A percentile compares a stretch with the other conserved stretches of the same genome.
phyloP scores from a whole-genome alignment of 352 stramenopile species.

The Pythium sp. region DNA sequence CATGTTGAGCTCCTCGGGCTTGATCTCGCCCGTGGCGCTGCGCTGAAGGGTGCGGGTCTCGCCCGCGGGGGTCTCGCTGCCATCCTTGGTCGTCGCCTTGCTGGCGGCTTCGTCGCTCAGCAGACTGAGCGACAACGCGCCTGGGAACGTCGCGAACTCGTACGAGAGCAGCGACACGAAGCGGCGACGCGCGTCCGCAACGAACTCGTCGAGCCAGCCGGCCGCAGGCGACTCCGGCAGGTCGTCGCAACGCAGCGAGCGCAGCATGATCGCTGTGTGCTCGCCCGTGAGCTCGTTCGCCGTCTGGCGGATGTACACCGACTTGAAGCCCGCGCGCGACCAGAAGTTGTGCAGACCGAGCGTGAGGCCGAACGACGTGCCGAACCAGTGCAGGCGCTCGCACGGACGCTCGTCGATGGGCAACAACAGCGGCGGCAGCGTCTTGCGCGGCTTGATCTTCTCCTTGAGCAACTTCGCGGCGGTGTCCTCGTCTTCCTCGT shows the following conservation, averaged over 20 bases:
- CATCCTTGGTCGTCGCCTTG: conserved; percentile 21
- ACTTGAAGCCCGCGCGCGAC: conserved; percentile 90
- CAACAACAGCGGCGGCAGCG: conserved; percentile 95
- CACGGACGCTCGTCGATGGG: conserved; percentile 92
- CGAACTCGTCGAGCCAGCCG: conserved; percentile 94
- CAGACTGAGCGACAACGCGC: conserved; percentile 90
- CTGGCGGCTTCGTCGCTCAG: conserved; percentile 59
- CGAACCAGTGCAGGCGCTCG: conserved; percentile 97
- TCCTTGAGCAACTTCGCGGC: conserved; percentile 62
- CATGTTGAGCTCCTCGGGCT: conserved; percentile 87
- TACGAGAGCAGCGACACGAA: conserved; percentile 94
- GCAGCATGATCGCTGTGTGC: conserved; percentile 94
- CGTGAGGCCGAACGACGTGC: conserved; percentile 98
- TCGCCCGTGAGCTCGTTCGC: conserved; percentile 99
- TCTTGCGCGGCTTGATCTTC: conserved; percentile 95
- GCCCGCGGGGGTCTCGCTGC: conserved; percentile 14
- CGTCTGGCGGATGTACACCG: conserved; percentile 98
- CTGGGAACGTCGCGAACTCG: conserved; percentile 90
- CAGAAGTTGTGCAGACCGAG: conserved; percentile 97
- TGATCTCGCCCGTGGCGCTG: conserved; percentile 78
- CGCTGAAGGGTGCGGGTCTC: conserved; percentile 42
- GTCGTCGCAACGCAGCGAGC: conserved; percentile 70
- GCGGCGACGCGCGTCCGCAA: conserved; percentile 91
- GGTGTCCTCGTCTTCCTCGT: conserved; percentile 47
- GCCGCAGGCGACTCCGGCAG: conserved; percentile 68